Evolutionary conservation across 192 early-diverging fungal genomes (phyloP), one percentile per base, ranked within the genome.

Genomic region (Coemansia furcata): DNA sequence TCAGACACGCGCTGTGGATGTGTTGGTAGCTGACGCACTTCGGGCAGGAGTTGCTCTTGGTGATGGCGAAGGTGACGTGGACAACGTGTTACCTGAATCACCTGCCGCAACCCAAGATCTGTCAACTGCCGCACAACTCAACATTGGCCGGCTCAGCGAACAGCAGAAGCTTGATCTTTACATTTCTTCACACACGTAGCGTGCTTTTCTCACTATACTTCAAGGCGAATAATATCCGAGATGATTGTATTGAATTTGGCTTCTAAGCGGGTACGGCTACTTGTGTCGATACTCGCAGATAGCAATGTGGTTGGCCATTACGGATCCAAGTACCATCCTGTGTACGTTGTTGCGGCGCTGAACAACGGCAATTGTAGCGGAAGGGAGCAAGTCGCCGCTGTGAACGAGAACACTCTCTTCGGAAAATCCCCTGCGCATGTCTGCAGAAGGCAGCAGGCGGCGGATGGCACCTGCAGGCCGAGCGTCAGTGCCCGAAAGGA

Each of bases 301-400:
- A 12, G 79, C 79, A 17, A 82, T 76, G 54, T 73, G 71, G 46
- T 82, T 65, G 30, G 74, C 74, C 79, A 82, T 82, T 6, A 77
- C 79, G 2, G 79, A 73, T 11, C 79, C 79, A 19, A 82, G 65
- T 23, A 82, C 29, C 26, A 82, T 71, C 29, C 79, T 71, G 21
- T 70, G 61, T 9, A 67, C 57, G 12, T 43, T 35, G 29, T 68
- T 52, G 8, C 64, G 62, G 52, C 67, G 68, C 30, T 82, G 79
- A 7, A 82, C 21, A 3, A 58, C 69, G 8, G 79, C 74, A 42
- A 65, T 69, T 9, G 79, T 82, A 1, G 71, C 74, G 4, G 79
- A 64, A 8, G 79, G 79, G 19, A 82, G 70, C 67, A 82, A 55
- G 12, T 63, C 32, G 10, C 79, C 74, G 36, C 67, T 69, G 62